Evolutionary conservation across 2,329 filamentous ascomycete genomes (phyloP).

Genomic region (Coniochaeta pulveracea): DNA sequence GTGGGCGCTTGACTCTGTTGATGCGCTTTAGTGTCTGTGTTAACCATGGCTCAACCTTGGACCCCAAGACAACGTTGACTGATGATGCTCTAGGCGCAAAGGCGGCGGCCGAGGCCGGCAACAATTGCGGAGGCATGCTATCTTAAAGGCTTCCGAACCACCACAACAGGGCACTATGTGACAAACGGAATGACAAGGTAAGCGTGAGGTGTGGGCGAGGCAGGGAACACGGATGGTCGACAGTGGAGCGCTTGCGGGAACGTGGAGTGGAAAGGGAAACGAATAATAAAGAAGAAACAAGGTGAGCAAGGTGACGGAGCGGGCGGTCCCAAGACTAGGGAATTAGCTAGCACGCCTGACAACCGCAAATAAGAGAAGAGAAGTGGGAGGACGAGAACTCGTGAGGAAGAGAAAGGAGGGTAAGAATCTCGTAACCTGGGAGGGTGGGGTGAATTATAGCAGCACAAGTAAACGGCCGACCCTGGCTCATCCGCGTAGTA

Average conservation of each 20-base stretch:
- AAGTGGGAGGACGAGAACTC: conserved; percentile 45
- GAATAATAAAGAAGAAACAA: conserved; percentile 29
- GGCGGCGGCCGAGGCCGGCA: conserved; percentile 90
- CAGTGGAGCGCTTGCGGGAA: conserved; percentile 25
- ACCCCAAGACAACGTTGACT: conserved; percentile 87
- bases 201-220: too few species aligned
- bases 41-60: conserved; percentile 91
- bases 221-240: conserved; percentile 15
- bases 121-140: conserved; percentile 78
- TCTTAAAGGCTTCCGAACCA: conserved; percentile 13
- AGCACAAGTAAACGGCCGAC: conserved; percentile 7
- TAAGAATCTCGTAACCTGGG: conserved; percentile 34
- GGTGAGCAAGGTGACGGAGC: conserved; percentile 33
- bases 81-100: conserved; percentile 85
- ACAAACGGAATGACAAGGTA: conserved; percentile 10
- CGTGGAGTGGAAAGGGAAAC: conserved; percentile 18
- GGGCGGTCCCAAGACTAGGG: conserved; percentile 44
- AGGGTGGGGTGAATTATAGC: conserved; percentile 37
- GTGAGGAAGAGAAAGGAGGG: conserved; percentile 39
- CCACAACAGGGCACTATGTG: conserved; percentile 20
- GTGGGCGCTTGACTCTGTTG: conserved; percentile 89
- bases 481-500: not conserved
- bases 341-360: conserved; percentile 51
- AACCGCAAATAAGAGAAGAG: conserved; percentile 45
- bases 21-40: conserved; percentile 94